Conservation (phyloP, 768 basidiomycete species). For the Auriscalpium vulgare region DNA sequence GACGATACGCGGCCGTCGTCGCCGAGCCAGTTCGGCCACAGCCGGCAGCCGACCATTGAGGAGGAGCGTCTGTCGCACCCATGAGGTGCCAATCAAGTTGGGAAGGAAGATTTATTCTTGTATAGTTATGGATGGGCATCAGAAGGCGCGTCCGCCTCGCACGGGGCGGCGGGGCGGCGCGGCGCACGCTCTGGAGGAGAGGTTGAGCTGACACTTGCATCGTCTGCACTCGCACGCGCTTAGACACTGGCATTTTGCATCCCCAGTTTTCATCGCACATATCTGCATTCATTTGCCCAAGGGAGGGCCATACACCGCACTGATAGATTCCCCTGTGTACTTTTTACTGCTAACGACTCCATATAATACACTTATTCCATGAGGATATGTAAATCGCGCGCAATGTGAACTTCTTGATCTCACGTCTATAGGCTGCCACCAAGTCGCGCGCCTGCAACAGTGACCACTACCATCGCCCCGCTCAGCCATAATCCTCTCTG, state of each 20-base stretch:
- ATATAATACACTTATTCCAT: neutral
- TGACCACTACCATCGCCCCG: too few relatives aligned
- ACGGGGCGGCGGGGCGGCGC: too few relatives aligned
- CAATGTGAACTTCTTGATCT: too few relatives aligned
- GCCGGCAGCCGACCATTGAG: slow-evolving; percentile 3
- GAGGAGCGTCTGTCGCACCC: slow-evolving; percentile 2
- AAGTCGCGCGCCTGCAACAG: too few relatives aligned
- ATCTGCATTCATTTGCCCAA: neutral
- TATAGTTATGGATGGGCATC: neutral
- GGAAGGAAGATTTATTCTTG: neutral
- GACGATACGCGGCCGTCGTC: neutral
- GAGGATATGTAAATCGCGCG: neutral
- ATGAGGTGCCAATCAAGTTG: neutral
- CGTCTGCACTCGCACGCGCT: neutral
- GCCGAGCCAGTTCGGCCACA: neutral
- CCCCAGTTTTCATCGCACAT: slow-evolving; percentile 1
- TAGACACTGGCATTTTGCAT: neutral
- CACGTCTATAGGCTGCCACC: too few relatives aligned
- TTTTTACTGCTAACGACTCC: neutral
- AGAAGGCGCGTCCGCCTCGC: too few relatives aligned
- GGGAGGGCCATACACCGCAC: neutral
- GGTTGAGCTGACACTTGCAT: neutral
- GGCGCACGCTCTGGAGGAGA: too few relatives aligned
- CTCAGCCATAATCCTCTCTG: too few relatives aligned
- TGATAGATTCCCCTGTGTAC: slow-evolving; percentile 10